Conservation (phyloP, 2,329 filamentous ascomycete genomes). For the Talaromyces sp. region DNA sequence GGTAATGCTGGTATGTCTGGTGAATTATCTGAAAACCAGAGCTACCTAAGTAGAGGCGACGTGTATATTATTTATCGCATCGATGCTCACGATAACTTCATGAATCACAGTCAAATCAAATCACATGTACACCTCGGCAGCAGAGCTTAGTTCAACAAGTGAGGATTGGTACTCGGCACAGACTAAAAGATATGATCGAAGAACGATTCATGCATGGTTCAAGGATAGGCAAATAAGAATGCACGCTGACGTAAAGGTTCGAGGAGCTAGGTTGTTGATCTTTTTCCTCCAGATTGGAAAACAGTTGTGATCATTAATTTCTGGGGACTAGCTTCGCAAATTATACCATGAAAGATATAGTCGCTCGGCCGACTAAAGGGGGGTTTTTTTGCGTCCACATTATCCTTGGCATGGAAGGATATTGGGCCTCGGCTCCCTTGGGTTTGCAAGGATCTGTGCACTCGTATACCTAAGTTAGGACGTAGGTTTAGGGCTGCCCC, state of each 20-base stretch:
- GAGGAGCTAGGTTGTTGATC: neutral
- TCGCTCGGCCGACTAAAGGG: neutral
- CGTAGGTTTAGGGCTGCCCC: no score
- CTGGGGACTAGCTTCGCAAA: neutral
- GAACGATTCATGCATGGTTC: neutral
- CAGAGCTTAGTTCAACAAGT: neutral
- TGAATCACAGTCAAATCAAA: neutral
- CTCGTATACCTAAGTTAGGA: no score
- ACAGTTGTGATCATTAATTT: no score
- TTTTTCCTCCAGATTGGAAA: neutral
- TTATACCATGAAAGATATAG: neutral
- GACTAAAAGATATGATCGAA: no score
- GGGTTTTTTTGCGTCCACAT: neutral
- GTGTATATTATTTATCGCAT: neutral
- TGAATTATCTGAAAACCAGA: neutral
- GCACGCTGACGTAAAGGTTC: neutral
- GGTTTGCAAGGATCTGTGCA: no score
- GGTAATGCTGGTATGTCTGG: neutral
- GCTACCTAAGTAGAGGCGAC: neutral
- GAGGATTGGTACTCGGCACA: no score
- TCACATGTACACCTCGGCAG: conserved; percentile 7
- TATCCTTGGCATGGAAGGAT: neutral
- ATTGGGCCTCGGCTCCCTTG: neutral
- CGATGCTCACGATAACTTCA: neutral
- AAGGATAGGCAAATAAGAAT: neutral